phyloP scores from a whole-genome alignment of 2,329 filamentous ascomycete genomes.

The Triangularia setosa region DNA sequence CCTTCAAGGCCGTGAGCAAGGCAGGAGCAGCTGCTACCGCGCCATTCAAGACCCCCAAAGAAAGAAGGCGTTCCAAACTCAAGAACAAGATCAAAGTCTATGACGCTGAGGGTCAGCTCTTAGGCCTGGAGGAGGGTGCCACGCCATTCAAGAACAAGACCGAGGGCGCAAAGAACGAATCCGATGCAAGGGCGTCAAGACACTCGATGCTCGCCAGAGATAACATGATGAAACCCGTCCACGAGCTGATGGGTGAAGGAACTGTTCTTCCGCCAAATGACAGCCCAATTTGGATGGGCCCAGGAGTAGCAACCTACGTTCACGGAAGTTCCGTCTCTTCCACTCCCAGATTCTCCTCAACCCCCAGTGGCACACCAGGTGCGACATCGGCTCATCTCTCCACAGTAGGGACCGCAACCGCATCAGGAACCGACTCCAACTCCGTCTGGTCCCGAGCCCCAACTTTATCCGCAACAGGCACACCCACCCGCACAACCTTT shows the following conservation, averaged over 20 bases:
- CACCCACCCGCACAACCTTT: not conserved
- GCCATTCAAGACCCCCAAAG: not conserved
- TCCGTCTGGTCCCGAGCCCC: not conserved
- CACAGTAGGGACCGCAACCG: not conserved
- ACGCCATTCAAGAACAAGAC: not conserved
- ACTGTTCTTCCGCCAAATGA: not conserved
- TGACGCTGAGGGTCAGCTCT: slow-evolving; percentile 2
- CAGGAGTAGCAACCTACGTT: not conserved
- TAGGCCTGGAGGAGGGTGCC: not conserved
- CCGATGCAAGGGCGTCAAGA: not conserved
- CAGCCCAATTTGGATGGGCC: not conserved
- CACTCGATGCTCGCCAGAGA: not conserved
- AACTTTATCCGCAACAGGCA: not conserved
- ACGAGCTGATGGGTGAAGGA: not conserved
- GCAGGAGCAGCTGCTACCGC: not conserved
- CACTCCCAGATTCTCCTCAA: not conserved
- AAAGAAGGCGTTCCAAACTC: not conserved
- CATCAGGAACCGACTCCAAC: not conserved
- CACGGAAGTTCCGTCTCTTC: not conserved
- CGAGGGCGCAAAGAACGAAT: not conserved
- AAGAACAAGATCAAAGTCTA: slow-evolving; percentile 3
- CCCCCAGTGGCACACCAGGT: not conserved
- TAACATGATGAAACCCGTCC: not conserved
- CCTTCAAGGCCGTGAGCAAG: too few species aligned
- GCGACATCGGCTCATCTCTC: not conserved